Percentiles rank a stretch among this genome's conserved stretches.
phyloP scores from a whole-genome alignment of 2,329 filamentous ascomycete genomes.

The Botrytis fabae region DNA sequence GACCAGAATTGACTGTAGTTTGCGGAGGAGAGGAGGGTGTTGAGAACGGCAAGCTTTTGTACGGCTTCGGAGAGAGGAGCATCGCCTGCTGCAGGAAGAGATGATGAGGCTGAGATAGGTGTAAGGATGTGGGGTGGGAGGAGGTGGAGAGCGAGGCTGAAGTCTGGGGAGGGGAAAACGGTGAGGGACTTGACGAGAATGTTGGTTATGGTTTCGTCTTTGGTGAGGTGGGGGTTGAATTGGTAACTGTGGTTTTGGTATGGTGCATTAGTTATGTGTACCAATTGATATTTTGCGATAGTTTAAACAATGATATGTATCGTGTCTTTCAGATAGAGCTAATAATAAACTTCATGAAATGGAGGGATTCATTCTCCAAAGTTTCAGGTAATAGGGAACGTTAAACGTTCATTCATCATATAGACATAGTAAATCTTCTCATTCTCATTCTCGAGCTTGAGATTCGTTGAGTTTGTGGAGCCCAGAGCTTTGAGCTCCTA shows the following conservation, averaged over 20 bases:
- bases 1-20: slow-evolving; percentile 94
- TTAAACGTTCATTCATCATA: slow-evolving; percentile 77
- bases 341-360: slow-evolving; percentile 69
- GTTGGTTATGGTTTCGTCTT: slow-evolving; percentile 97
- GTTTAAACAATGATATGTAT: slow-evolving; percentile 24
- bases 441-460: background rate
- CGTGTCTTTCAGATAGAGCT: slow-evolving; percentile 70
- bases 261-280: slow-evolving; percentile 9
- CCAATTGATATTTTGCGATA: background rate
- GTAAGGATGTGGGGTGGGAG: slow-evolving; percentile 80
- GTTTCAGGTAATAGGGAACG: slow-evolving; percentile 99
- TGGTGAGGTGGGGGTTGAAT: slow-evolving; percentile 97
- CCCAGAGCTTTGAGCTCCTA: background rate
- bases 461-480: background rate
- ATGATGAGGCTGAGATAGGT: slow-evolving; percentile 51
- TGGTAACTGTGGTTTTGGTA: slow-evolving; percentile 72
- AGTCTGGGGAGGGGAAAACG: slow-evolving; percentile 94
- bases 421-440: slow-evolving; percentile 28
- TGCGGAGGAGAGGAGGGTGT: slow-evolving; percentile 81
- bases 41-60: slow-evolving; percentile 63
- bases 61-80: slow-evolving; percentile 81
- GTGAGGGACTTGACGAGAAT: slow-evolving; percentile 97
- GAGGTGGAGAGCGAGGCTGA: slow-evolving; percentile 89
- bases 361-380: slow-evolving; percentile 57
- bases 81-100: slow-evolving; percentile 59